A percentile compares a stretch with the other conserved stretches of the same genome.
Evolutionary conservation across 2,329 filamentous ascomycete species (phyloP).

Genomic region (Rosellinia necatrix): DNA sequence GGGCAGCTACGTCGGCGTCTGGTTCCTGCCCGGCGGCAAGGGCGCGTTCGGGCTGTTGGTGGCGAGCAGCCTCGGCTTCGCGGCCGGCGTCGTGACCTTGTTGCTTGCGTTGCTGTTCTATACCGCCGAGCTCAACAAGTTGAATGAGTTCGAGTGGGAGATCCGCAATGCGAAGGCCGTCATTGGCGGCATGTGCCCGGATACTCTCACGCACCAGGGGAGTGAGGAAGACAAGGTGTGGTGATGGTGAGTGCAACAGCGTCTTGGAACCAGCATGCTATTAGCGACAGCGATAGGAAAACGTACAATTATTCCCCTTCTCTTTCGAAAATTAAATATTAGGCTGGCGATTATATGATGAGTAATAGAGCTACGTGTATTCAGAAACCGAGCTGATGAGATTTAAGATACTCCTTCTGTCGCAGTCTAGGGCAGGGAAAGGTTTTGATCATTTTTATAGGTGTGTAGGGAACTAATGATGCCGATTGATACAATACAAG

Average conservation of each 20-base stretch:
- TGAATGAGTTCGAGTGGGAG: constrained; percentile 95
- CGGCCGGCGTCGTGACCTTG: constrained; percentile 79
- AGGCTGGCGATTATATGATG: not conserved
- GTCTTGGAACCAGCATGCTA: too few species aligned
- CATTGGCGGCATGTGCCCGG: constrained; percentile 38
- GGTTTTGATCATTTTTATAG: constrained; percentile 4
- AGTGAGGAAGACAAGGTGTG: constrained; percentile 30
- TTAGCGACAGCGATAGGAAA: not conserved
- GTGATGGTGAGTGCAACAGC: not conserved
- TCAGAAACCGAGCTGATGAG: too few species aligned
- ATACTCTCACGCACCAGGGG: constrained; percentile 26
- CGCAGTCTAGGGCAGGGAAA: not conserved
- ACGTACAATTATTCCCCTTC: too few species aligned
- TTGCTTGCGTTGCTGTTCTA: constrained; percentile 88
- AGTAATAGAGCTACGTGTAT: too few species aligned
- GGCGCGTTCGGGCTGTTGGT: constrained; percentile 84
- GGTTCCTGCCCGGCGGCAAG: constrained; percentile 75
- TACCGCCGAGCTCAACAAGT: constrained; percentile 76
- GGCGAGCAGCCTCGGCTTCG: constrained; percentile 76
- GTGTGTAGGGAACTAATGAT: constrained; percentile 26
- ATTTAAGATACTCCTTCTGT: constrained; percentile 17
- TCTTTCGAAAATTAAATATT: not conserved
- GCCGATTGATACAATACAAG: constrained; percentile 29
- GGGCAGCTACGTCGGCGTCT: constrained; percentile 78
- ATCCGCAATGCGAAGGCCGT: constrained; percentile 68